Evolutionary conservation across 768 basidiomycete genomes (phyloP).

Genomic region (Amyloporia xantha): DNA sequence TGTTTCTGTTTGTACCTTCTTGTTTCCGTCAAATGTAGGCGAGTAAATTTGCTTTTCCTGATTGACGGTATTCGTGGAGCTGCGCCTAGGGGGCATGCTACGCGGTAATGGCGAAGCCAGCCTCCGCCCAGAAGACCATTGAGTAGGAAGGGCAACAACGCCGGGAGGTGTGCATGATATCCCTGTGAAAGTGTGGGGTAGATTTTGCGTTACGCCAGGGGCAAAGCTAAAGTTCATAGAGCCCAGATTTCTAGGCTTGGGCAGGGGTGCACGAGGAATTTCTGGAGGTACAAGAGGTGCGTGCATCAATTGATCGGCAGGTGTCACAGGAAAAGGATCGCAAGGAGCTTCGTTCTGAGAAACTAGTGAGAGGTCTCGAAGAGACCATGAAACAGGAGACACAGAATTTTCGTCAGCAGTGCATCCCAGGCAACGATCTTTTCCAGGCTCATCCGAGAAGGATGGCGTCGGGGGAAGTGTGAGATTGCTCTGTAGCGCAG

Average conservation of each 20-base stretch:
- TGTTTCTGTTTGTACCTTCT: too few relatives aligned
- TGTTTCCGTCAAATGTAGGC: too few relatives aligned
- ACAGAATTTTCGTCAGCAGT: neutral
- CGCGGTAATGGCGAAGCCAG: neutral
- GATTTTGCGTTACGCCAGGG: neutral
- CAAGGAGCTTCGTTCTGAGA: neutral
- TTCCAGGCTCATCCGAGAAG: conserved; percentile 8
- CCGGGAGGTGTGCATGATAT: neutral
- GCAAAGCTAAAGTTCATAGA: neutral
- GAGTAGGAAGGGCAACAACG: neutral
- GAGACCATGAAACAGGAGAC: conserved; percentile 8
- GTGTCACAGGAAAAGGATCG: conserved; percentile 11
- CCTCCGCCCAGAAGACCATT: neutral
- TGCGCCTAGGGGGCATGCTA: too few relatives aligned
- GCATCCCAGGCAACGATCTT: neutral
- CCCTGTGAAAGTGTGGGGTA: neutral
- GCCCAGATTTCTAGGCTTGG: conserved; percentile 10
- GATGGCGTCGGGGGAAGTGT: conserved; percentile 16
- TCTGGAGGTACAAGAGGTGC: conserved; percentile 22
- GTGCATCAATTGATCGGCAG: conserved; percentile 26
- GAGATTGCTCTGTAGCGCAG: conserved; percentile 18
- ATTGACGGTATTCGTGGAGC: too few relatives aligned
- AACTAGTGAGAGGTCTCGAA: neutral
- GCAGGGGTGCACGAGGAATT: neutral
- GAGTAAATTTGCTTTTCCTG: too few relatives aligned